These are phyloP conservation scores for Panicum miliaceum DNA, from an alignment of 176 grass and related monocot species.

Conservation along the genomic window DNA sequence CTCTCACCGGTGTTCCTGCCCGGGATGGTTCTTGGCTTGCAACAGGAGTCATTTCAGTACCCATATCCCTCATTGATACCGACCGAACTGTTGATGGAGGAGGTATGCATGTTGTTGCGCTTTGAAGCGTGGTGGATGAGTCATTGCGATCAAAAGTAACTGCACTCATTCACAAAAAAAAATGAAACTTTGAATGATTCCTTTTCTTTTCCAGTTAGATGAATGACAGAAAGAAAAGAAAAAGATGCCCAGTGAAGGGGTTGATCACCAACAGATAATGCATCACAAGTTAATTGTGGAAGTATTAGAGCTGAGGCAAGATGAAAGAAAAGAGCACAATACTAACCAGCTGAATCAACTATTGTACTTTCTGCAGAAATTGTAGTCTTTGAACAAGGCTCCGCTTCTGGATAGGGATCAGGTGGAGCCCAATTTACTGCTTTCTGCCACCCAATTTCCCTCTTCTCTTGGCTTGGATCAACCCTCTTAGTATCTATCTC, in stretches of 20 bases:
- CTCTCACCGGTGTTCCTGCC: slow-evolving; percentile 81
- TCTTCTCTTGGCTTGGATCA: slow-evolving; percentile 75
- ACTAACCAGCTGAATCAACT: slow-evolving; percentile 74
- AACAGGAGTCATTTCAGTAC: slow-evolving; percentile 98
- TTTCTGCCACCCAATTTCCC: slow-evolving; percentile 66
- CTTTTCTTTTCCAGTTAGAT: neutral
- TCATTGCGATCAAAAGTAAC: slow-evolving; percentile 72
- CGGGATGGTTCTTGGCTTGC: slow-evolving; percentile 94
- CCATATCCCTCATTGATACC: slow-evolving; percentile 98
- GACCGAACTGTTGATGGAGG: slow-evolving; percentile 78
- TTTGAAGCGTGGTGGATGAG: slow-evolving; percentile 62
- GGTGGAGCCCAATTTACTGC: slow-evolving; percentile 54
- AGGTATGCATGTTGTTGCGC: slow-evolving; percentile 61
- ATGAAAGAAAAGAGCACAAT: slow-evolving; percentile 10
- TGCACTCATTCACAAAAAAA: slow-evolving; percentile 44
- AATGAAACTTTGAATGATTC: neutral
- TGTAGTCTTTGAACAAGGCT: slow-evolving; percentile 54
- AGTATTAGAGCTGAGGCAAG: slow-evolving; percentile 20
- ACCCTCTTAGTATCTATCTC: slow-evolving; percentile 92
- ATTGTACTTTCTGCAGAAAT: slow-evolving; percentile 46
- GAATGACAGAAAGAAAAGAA: neutral
- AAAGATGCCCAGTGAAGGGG: neutral
- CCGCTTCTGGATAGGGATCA: slow-evolving; percentile 54
- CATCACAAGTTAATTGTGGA: neutral
- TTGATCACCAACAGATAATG: neutral